Conservation (phyloP, 2,329 filamentous ascomycete species). For the Cladosporium sp. region DNA sequence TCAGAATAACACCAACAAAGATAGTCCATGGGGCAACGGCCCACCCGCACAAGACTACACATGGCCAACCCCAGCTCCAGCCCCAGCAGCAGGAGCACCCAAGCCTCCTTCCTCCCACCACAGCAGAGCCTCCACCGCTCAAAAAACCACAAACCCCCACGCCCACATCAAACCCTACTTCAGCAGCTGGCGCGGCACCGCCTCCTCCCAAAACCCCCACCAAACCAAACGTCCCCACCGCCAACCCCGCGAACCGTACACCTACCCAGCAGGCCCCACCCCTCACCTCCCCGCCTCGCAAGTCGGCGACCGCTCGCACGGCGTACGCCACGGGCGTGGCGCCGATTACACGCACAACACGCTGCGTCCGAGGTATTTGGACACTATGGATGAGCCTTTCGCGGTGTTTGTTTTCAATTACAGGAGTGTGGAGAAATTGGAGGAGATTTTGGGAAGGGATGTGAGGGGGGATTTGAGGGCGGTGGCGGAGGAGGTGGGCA, state of each 20-base stretch:
- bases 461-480: conserved; percentile 23
- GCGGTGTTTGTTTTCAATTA: conserved; percentile 49
- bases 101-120: background rate
- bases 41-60: too few species aligned
- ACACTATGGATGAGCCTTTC: conserved; percentile 37
- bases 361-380: conserved; percentile 39
- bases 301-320: conserved; percentile 20
- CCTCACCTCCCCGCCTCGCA: conserved; percentile 20
- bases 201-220: background rate
- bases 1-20: background rate
- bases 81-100: too few species aligned
- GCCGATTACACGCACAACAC: conserved; percentile 36
- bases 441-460: conserved; percentile 30
- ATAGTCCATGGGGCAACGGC: too few species aligned
- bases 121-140: background rate
- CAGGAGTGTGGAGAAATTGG: conserved; percentile 33
- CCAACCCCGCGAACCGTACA: conserved; percentile 23
- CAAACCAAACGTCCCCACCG: conserved; percentile 1
- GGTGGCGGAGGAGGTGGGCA: conserved; percentile 15
- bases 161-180: conserved; percentile 12
- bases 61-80: too few species aligned
- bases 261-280: conserved; percentile 31
- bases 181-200: background rate
- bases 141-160: background rate
- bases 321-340: conserved; percentile 32